phyloP scores from a whole-genome alignment of 345 rosid genomes.

The Brassica juncea region DNA sequence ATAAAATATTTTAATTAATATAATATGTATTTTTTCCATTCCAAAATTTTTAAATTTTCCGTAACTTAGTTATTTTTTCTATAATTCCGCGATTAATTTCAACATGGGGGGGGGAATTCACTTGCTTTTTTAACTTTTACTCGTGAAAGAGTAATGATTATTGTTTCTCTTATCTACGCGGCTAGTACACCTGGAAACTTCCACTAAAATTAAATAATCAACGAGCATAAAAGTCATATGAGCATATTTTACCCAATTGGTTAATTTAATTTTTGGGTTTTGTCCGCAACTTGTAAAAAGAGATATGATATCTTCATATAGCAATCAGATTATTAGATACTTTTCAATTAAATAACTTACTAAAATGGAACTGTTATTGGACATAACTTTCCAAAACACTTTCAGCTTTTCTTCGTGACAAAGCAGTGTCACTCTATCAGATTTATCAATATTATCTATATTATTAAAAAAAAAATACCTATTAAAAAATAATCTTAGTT shows the following conservation, averaged over 20 bases:
- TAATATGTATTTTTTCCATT: too few species aligned
- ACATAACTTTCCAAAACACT: slow-evolving; percentile 9
- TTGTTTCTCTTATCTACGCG: background rate
- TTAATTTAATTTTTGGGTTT: slow-evolving; percentile 15
- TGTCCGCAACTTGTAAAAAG: slow-evolving; percentile 7
- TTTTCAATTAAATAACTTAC: slow-evolving; percentile 27
- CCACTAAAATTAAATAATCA: background rate
- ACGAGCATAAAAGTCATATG: slow-evolving; percentile 1
- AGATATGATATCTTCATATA: slow-evolving; percentile 17
- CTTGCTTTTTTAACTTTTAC: too few species aligned
- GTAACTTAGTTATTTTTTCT: too few species aligned
- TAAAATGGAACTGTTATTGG: slow-evolving; percentile 19
- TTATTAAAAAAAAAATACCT: too few species aligned
- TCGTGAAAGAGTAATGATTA: background rate
- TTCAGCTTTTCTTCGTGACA: slow-evolving; percentile 37
- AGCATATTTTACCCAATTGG: slow-evolving; percentile 11
- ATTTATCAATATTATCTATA: background rate
- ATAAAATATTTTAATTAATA: too few species aligned
- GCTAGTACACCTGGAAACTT: background rate
- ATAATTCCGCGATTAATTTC: too few species aligned
- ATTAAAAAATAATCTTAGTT: too few species aligned
- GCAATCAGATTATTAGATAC: slow-evolving; percentile 10
- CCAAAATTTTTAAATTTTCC: too few species aligned
- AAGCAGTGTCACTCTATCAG: slow-evolving; percentile 2
- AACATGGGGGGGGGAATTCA: too few species aligned